Evolutionary conservation across 2,329 filamentous ascomycete species (phyloP), one percentile per base, ranked within the genome.

Genomic region (Paracamarosporium sp.): DNA sequence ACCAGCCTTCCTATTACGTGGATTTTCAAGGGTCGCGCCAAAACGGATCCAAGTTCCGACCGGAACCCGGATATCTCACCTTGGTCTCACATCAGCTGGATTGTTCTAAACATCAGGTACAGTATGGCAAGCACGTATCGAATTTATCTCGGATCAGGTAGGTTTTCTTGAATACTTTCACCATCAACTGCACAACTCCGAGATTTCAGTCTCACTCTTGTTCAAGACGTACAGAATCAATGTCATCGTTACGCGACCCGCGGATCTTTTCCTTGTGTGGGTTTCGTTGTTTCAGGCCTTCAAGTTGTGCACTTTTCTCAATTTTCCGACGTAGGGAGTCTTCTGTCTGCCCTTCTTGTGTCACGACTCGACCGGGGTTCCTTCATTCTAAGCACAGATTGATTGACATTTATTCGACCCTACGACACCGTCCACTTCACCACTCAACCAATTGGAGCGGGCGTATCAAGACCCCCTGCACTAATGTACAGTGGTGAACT

Each of bases 191-290:
- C 31, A 43, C 9, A 4, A 4, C 17, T 24, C n/a, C 36, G 35
- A 35, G 24, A 28, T 41, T 22, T 27, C 36, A 43, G 15, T 22
- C 45, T 55, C 22, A 17, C 45, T 28, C 24, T 11, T 41, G 27
- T 33, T 33, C 8, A 53, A 48, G 44, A 41, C 31, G 9, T 40
- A 40, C 15, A 5, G 24, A 31, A 56, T 46, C 24, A 54, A 46
- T 40, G 33, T 40, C 8, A 44, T 56, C 24, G 22, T 38, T 43
- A 38, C 25, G 48, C 27, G 50, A 35, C 11, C 53, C 38, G 15
- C 38, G 57, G 57, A 33, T 2, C 30, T 28, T 36, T 50, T 11
- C 35, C 22, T 41, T 22, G 12, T 52, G 52, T 25, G 41, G 48
- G 47, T 22, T 24, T 13, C 4, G 7, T 30, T 2, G 12, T 24